Evolutionary conservation across 306 rosid genomes (phyloP), one percentile per base, ranked within the genome.

Genomic region (Arachis hypogaea): DNA sequence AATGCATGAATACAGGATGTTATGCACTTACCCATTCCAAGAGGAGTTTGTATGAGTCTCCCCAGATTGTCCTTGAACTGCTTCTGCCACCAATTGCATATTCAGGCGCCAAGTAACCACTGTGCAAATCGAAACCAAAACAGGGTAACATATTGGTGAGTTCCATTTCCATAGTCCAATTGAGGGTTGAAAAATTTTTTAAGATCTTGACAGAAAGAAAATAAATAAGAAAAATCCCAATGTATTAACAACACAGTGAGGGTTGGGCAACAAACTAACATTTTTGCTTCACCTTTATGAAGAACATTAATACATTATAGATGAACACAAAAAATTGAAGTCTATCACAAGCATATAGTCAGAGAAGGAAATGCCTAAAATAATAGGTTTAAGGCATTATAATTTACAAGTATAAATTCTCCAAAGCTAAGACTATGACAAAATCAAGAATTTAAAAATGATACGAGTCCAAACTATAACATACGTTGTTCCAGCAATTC

Each of bases 401-500:
- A 18, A 18, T 18, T 18, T 18, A 59, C 16, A 10, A 11, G 10
- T 18, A 22, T 64, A 54, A 54, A 54, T 45, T 66, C 70, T 29
- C 77, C 57, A 41, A 49, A 74, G 41, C 42, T 59, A 49, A 1
- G 44, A 57, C 40, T 44, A 77, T 73, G 52, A 16, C 22, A 76
- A 71, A 42, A 64, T 12, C 63, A 41, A 65, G 51, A 71, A 14
- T 11, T 8, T 63, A 69, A 56, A 10, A 10, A 52, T 52, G 72
- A 29, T 44, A 28, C 30, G 62, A 81, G 85, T 77, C 67, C n/a
- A 68, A 74, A 63, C 72, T 65, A 64, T 67, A n/a, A 75, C 96
- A 18, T 88, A 95, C 99, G 97, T 95, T 75, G 99, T 95, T 79
- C 99, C 99, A 3, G 99, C 99, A 79, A 95, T 92, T 83, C 91